Evolutionary conservation across 2,329 filamentous ascomycete genomes (phyloP).

Genomic region (Beauveria sp.): DNA sequence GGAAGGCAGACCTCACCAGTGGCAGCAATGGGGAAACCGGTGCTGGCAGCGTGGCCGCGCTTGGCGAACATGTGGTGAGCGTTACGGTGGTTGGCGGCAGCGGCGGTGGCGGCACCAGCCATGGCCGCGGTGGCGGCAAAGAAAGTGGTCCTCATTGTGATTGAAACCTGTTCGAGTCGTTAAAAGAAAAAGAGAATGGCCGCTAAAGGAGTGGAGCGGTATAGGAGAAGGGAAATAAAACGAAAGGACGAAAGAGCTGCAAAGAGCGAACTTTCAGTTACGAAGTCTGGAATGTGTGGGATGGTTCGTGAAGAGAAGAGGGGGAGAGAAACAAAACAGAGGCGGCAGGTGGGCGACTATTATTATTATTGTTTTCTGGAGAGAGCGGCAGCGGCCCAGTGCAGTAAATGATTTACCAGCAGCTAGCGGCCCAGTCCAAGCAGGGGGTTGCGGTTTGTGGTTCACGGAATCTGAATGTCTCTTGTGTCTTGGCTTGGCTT

Average conservation of each 20-base stretch:
- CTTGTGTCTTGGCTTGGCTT: too few species aligned
- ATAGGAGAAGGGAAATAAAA: conserved; percentile 24
- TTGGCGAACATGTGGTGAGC: conserved; percentile 53
- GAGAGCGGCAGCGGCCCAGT: conserved; percentile 12
- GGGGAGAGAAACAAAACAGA: conserved; percentile 27
- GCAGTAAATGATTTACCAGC: not conserved
- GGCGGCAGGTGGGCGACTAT: conserved; percentile 32
- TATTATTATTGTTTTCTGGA: conserved; percentile 27
- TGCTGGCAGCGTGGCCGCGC: conserved; percentile 32
- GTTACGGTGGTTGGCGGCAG: conserved; percentile 54
- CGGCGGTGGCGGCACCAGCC: conserved; percentile 49
- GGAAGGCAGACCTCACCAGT: conserved; percentile 42
- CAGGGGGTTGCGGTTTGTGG: not conserved
- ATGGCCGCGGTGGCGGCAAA: conserved; percentile 57
- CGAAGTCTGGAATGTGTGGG: conserved; percentile 40
- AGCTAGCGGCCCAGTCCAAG: not conserved
- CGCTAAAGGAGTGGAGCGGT: too few species aligned
- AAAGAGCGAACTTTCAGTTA: conserved; percentile 37
- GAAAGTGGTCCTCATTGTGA: conserved; percentile 68
- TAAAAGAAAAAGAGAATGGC: conserved; percentile 20
- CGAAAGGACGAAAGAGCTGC: conserved; percentile 43
- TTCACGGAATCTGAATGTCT: not conserved
- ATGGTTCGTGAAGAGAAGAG: conserved; percentile 35
- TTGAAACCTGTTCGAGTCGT: conserved; percentile 23
- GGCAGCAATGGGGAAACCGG: not conserved